Evolutionary conservation across 139 green algal genomes (phyloP), one percentile per base, ranked within the genome.

Genomic region (Chlorella sp.): DNA sequence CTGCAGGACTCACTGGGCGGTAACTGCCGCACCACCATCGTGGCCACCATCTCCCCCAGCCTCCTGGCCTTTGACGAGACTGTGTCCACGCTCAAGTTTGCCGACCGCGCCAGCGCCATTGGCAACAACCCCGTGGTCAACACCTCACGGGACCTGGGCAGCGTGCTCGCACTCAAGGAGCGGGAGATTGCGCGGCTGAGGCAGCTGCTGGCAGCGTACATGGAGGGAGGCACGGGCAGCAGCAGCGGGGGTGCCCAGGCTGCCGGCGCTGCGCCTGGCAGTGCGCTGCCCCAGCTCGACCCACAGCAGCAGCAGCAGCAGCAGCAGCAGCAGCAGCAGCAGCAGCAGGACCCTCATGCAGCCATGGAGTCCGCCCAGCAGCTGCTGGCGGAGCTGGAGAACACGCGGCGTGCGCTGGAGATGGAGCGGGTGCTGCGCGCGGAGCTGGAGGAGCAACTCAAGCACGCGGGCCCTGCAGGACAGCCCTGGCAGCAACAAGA

Each of bases 1-100:
- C 89, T 98, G 42, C 90, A 80, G 42, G 69, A 76, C 64, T 81
- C 75, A 5, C 49, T 81, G 22, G 75, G 75, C 1, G 75, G 75
- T 33, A 77, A 76, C 36, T 76, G 70, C 68, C 42, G 63, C 33
- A 88, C 85, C 24, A 76, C 73, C 51, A 82, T 90, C 34, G 76
- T 90, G 14, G 77, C 80, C 30, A 87, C 80, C 5, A 36, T 90
- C 22, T 83, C 72, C 2, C 77, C 82, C 4, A 72, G 59, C 23
- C 70, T 62, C 24, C 62, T 74, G 23, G 72, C 77, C 23, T 82
- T 90, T 55, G 80, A 88, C 29, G 85, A 90, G 77, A 79, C 69
- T 26, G 79, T 77, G 5, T 84, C 79, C 59, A 90, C 85, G 26
- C 74, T 90, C 34, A 75, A 78, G 34, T 88, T 88, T 72, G 82